Base-by-base conservation (phyloP, 2,329 filamentous ascomycete genomes). In the Colletotrichum destructivum region DNA sequence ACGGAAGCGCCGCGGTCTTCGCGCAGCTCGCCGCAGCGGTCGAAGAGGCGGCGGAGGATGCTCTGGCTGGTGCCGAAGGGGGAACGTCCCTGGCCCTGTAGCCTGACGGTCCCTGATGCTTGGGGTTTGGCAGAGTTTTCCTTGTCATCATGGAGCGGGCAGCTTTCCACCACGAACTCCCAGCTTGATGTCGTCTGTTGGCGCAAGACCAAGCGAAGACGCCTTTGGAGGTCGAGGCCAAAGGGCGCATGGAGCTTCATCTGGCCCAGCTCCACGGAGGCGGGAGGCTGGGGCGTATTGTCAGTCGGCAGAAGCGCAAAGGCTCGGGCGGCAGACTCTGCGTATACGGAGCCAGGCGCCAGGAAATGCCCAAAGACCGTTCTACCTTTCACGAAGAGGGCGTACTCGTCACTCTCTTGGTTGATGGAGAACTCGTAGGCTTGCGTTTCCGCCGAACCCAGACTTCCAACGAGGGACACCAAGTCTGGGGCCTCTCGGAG, bases 321-420 rank as follows among this genome's bases (percentile, higher is more conserved):
- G 3, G 54, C 54, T 5, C 54, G 54, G 54, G 54, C 54, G 13
- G 54, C 54, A 18, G 54, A 42, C 54, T 57, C 54, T 8, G 54
- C 54, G 54, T 40, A 57, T 8, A 57, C 54, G 8, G 54, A 57
- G 13, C 54, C 54, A 15, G 54, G 54, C 35, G 54, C 54, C 54
- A 57, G 54, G 16, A 57, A 23, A 4, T 57, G 54, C 3, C 54
- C 54, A 13, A 57, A 42, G 4, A 57, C 54, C 4, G 35, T 57
- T n/a, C 54, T 57, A 18, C 54, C 54, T 5, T n/a, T 18, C 35
- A 52, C 52, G 26, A 55, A 55, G 52, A 55, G 23, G 16, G 31
- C 11, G n/a, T 55, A 52, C 21, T 52, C 49, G 9, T 52, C n/a
- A 21, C 49, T 52, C 2, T 52, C 9, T 16, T 52, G 49, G 15